Evolutionary conservation across 169 alveolate genomes (phyloP), one percentile per base, ranked within the genome.

Genomic region (Cryptosporidium canis): DNA sequence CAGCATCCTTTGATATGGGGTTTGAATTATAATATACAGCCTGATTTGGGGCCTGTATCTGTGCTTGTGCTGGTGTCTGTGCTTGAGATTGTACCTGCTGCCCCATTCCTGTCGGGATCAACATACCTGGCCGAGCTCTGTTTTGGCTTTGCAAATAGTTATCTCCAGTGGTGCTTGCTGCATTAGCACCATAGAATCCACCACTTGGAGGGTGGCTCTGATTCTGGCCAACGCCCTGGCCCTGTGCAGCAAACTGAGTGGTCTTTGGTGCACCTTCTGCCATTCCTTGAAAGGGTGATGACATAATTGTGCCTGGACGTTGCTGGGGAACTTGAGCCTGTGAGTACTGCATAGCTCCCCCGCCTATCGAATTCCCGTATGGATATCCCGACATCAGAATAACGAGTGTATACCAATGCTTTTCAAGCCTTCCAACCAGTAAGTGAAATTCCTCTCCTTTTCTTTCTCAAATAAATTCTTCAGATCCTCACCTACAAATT

Each of bases 221-320:
- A 61, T 29, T 61, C 27, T 61, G 68, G 16, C 67, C 67, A 11
- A 51, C 21, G 21, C 31, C 21, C 21, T 51, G 61, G 9, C 61
- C 35, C 14, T 66, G 53, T 16, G 27, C 6, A 37, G 66, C 83
- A 67, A 67, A 67, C 1, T 63, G 83, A 41, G 44, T 31, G 8
- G 83, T 67, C 24, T 45, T 67, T 67, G 65, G 65, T 21, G 47
- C 39, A 44, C 48, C 66, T 18, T 55, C 84, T 1, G 84, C 37
- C 33, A 70, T 41, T 35, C 66, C 67, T 51, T 48, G 84, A 70
- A 70, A 70, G 11, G 84, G 84, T 14, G 84, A 31, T 29, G 84
- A 58, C 37, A 70, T 70, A 35, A 70, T 47, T 47, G 55, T 35
- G 29, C 66, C 68, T 45, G 84, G 39, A 33, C 64, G 67, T 51